Evolutionary conservation across 768 basidiomycete species (phyloP), one percentile per base, ranked within the genome.

Genomic region (Cytidiella melzeri): DNA sequence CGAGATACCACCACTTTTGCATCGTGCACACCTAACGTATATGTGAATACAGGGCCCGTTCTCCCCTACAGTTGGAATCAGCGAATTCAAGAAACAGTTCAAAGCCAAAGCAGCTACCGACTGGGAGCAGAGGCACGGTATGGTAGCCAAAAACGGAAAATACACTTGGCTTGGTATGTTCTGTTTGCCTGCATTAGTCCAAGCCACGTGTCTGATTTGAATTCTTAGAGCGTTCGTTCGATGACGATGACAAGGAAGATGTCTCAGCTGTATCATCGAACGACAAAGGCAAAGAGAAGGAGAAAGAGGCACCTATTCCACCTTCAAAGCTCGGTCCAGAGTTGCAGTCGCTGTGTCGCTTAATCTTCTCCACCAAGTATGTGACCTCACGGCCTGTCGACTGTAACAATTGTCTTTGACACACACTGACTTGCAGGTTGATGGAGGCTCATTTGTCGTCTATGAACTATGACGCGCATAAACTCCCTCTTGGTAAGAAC

Each of bases 391-490:
- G n/a, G n/a, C n/a, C n/a, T n/a, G n/a, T n/a, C n/a, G n/a, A n/a
- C n/a, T n/a, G n/a, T 18, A 12, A n/a, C 23, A 49, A 18, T 9
- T 23, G 19, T 15, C 11, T 39, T 44, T 54, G n/a, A 38, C 38
- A 5, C n/a, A 10, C 21, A 20, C 25, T 13, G 27, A 21, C 21
- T 18, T 15, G 5, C 50, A 80, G 78, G 21, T 57, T 80, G 50
- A 76, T 81, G 20, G 71, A 76, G 42, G 77, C 76, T 0, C 69
- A 72, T 38, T 61, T 83, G 57, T 75, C 76, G 13, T 75, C 77
- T 4, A 80, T 83, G 77, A 81, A 82, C 53, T 83, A 83, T 52
- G 81, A 83, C 57, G 81, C 80, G 3, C 74, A 75, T 56, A 83
- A 82, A 56, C 69, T 82, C 20, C 81, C 81, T 13, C 72, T 82